Base-by-base conservation (phyloP, 345 rosid genomes). In the Populus ilicifolia region DNA sequence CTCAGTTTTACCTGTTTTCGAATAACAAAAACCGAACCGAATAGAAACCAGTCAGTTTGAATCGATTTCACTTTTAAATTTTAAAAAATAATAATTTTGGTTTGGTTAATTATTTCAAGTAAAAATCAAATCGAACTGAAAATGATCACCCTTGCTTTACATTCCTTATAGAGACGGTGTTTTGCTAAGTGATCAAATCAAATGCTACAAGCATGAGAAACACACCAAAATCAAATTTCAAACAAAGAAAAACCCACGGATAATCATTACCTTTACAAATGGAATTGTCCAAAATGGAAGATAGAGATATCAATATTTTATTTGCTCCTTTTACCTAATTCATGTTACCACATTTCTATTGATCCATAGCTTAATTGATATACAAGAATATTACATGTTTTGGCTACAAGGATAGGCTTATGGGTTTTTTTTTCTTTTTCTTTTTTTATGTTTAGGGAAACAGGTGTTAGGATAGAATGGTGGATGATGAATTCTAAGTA, bases 331-430 rank as follows among this genome's bases (percentile, higher is more conserved):
- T 80, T 43, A 78, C 82, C 82, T 30, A 80, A 50, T 82, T 62
- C 84, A 82, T 80, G 75, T 75, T 67, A 68, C 70, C 9, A 48
- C 9, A 29, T 68, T 65, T 71, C 75, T 23, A 54, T 80, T 46
- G 78, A 9, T 50, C 25, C 78, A 67, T 67, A 30, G 63, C 74
- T 52, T 35, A 13, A 18, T 67, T 70, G 36, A 29, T 63, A 35
- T 33, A 20, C 29, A 64, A 75, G 33, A 17, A 38, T 35, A 6
- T 7, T 80, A n/a, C 39, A 76, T 73, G 27, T 67, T 66, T 48
- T 20, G 46, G 75, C 67, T 71, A 48, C 59, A 13, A 5, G 80
- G 78, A 72, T 72, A 59, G 67, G 79, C 52, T 25, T 12, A 3
- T 30, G 33, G 4, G 29, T 27, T 27, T 27, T 27, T 27, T 27